These are phyloP conservation scores for Leccinum ponderosum DNA, from an alignment of 1,284 basidiomycete species.

Conservation along the genomic window DNA sequence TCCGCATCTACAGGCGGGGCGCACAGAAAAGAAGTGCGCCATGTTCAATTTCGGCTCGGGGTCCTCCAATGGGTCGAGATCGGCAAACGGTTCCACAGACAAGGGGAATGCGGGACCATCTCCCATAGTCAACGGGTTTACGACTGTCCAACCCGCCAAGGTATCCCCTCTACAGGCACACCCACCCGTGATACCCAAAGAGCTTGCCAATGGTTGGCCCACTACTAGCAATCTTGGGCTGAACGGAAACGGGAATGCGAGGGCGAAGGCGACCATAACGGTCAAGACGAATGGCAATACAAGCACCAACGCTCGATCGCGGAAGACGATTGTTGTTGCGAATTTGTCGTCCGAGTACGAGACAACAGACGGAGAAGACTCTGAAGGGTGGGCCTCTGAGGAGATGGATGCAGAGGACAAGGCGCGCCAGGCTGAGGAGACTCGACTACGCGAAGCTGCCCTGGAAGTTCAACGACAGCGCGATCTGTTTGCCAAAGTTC, in stretches of 20 bases:
- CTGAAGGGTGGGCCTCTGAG: slow-evolving; percentile 56
- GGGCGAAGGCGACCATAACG: slow-evolving; percentile 14
- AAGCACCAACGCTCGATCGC: slow-evolving; percentile 19
- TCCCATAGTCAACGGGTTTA: slow-evolving; percentile 16
- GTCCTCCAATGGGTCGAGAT: slow-evolving; percentile 52
- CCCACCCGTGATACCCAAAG: slow-evolving; percentile 23
- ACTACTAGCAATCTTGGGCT: not conserved
- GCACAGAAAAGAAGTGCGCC: slow-evolving; percentile 30
- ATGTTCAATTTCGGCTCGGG: slow-evolving; percentile 60
- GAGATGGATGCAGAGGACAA: slow-evolving; percentile 42
- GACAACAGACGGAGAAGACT: slow-evolving; percentile 51
- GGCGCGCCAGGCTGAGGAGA: slow-evolving; percentile 35
- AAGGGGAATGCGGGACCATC: slow-evolving; percentile 9
- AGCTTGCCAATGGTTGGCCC: slow-evolving; percentile 4
- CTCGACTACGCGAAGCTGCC: slow-evolving; percentile 44
- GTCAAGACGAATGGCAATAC: slow-evolving; percentile 12
- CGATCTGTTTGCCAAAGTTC: slow-evolving; percentile 78
- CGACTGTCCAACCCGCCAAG: slow-evolving; percentile 13
- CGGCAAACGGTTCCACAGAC: slow-evolving; percentile 28
- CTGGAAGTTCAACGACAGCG: slow-evolving; percentile 67
- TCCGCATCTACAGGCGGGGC: slow-evolving; percentile 14
- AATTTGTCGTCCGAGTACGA: slow-evolving; percentile 42
- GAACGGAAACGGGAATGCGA: slow-evolving; percentile 21
- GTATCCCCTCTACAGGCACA: slow-evolving; percentile 10
- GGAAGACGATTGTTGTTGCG: slow-evolving; percentile 37